These are phyloP conservation scores for Candida oleophila DNA, from an alignment of 805 yeast genomes.

Conservation along the genomic window DNA sequence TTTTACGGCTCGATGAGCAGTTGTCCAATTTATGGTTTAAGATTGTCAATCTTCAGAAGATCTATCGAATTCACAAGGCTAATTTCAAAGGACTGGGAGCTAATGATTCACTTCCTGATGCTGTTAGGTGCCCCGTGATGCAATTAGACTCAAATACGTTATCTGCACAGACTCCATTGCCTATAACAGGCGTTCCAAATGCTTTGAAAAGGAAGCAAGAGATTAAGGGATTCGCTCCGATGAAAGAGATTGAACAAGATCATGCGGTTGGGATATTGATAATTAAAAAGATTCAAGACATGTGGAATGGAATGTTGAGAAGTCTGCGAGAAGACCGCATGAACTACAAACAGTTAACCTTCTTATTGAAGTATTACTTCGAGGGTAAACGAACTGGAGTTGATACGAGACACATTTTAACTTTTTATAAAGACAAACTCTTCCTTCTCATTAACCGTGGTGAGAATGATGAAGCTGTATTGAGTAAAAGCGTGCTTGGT, in stretches of 20 bases:
- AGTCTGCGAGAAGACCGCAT: conserved; percentile 10
- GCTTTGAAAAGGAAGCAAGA: background rate
- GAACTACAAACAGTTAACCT: conserved; percentile 22
- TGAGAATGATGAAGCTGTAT: conserved; percentile 13
- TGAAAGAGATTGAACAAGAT: background rate
- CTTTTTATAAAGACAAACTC: conserved; percentile 25
- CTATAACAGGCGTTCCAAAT: background rate
- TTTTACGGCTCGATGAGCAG: conserved; percentile 38
- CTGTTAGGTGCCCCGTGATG: conserved; percentile 35
- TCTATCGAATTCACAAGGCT: conserved; percentile 37
- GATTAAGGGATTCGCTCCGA: background rate
- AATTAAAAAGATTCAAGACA: conserved; percentile 18
- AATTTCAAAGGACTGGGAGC: conserved; percentile 13
- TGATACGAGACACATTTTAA: conserved; percentile 23
- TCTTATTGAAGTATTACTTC: conserved; percentile 31
- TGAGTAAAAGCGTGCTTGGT: conserved; percentile 4
- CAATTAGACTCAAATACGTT: conserved; percentile 39
- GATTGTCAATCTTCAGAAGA: conserved; percentile 39
- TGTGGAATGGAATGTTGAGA: conserved; percentile 25
- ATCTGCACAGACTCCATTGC: conserved; percentile 21
- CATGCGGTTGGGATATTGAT: conserved; percentile 3
- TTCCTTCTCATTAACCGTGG: conserved; percentile 6
- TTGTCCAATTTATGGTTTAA: conserved; percentile 40
- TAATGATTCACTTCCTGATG: background rate
- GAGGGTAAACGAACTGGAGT: conserved; percentile 9